Evolutionary conservation across 2,329 filamentous ascomycete species (phyloP).

Genomic region (Ophiostoma himal-ulmi): DNA sequence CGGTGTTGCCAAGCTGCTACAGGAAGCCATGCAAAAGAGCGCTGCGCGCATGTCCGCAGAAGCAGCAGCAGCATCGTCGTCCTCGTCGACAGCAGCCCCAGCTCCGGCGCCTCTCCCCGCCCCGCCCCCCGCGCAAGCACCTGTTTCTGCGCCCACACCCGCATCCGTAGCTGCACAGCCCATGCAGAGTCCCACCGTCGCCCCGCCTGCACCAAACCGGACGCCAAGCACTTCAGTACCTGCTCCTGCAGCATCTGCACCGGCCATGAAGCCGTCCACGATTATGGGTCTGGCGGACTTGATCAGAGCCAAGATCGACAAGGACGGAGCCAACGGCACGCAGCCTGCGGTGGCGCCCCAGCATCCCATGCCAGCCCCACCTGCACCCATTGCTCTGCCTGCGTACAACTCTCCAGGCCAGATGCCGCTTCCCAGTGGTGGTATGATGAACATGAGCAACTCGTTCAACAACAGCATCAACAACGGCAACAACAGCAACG

Average conservation of each 20-base stretch:
- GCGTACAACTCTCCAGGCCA: neutral
- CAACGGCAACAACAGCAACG: conserved; percentile 24
- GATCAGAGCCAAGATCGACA: conserved; percentile 28
- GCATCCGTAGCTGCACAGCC: neutral
- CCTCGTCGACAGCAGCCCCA: neutral
- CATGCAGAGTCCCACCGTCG: neutral
- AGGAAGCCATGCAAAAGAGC: conserved; percentile 27
- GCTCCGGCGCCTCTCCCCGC: neutral
- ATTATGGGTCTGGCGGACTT: conserved; percentile 28
- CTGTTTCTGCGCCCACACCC: neutral
- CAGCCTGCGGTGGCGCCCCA: neutral
- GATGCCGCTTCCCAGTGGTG: neutral
- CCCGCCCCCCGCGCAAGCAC: neutral
- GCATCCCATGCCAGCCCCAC: conserved; percentile 11
- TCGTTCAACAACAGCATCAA: conserved; percentile 5
- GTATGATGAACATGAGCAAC: neutral
- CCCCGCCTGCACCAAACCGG: neutral
- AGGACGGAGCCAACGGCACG: conserved; percentile 17
- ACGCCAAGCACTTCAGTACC: neutral
- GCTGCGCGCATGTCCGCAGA: conserved; percentile 13
- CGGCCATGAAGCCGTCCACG: neutral
- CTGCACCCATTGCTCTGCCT: neutral
- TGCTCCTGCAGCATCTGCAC: neutral
- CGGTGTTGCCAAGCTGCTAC: conserved; percentile 26
- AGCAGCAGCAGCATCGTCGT: neutral